A percentile compares a stretch with the other conserved stretches of the same genome.
phyloP scores from a whole-genome alignment of 2,329 filamentous ascomycete species.

The Aspergillus aculeatinus region DNA sequence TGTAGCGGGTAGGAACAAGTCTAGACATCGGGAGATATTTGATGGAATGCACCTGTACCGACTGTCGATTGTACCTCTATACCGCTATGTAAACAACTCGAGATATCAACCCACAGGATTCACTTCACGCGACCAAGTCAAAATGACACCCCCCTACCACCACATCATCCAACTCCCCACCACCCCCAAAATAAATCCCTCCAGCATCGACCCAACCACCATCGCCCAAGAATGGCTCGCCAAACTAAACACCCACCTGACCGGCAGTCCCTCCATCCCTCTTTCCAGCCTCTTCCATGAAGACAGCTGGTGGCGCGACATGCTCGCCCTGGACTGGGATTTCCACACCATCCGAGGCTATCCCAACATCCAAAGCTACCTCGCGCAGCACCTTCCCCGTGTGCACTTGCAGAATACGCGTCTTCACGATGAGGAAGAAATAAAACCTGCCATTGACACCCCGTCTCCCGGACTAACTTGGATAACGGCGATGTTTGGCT shows the following conservation, averaged over 20 bases:
- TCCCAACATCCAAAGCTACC: slow-evolving; percentile 32
- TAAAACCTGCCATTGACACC: slow-evolving; percentile 28
- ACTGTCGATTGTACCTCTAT: no score
- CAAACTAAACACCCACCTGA: slow-evolving; percentile 25
- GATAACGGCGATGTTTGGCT: slow-evolving; percentile 42
- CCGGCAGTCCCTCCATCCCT: slow-evolving; percentile 8
- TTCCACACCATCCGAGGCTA: neutral
- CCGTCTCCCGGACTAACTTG: slow-evolving; percentile 32
- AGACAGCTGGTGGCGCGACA: slow-evolving; percentile 2
- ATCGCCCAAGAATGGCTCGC: slow-evolving; percentile 37
- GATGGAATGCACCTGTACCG: no score
- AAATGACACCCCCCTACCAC: neutral
- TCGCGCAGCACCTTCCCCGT: slow-evolving; percentile 26
- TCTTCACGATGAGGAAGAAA: slow-evolving; percentile 33
- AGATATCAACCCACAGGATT: no score
- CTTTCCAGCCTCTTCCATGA: neutral
- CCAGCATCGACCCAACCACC: neutral
- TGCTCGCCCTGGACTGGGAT: slow-evolving; percentile 1
- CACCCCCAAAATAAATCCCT: neutral
- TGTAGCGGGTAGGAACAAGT: no score
- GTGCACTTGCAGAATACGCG: slow-evolving; percentile 30
- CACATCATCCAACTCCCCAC: neutral
- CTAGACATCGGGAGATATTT: no score
- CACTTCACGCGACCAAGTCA: neutral
- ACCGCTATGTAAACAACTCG: no score